phyloP scores from a whole-genome alignment of 495 filamentous ascomycete genomes.

The Glutinoglossum americanum region DNA sequence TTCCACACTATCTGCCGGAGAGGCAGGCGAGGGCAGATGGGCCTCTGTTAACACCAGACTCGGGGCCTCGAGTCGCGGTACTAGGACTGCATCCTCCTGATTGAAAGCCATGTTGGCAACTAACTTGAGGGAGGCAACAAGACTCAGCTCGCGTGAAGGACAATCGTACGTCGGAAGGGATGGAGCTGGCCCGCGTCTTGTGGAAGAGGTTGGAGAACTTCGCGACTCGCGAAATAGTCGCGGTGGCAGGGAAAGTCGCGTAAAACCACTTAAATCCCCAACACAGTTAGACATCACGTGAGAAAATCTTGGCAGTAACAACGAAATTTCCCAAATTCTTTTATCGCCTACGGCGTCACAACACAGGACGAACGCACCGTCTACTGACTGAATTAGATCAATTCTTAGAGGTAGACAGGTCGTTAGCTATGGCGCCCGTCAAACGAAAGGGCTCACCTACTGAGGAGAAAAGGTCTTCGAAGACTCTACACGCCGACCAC shows the following conservation, averaged over 20 bases:
- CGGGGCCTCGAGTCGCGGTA: neutral
- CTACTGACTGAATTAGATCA: neutral
- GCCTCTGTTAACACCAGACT: neutral
- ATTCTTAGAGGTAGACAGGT: neutral
- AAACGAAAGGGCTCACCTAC: slow-evolving; percentile 13
- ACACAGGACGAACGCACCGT: too few species aligned
- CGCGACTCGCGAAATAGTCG: neutral
- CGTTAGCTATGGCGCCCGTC: slow-evolving; percentile 11
- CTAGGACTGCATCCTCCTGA: neutral
- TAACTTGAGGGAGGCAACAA: neutral
- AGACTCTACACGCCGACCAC: neutral
- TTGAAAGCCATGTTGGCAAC: neutral
- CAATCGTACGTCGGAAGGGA: neutral
- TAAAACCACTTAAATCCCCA: neutral
- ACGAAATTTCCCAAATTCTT: neutral
- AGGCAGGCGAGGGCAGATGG: neutral
- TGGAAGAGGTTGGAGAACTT: neutral
- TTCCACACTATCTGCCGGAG: neutral
- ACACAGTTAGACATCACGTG: neutral
- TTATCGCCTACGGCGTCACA: too few species aligned
- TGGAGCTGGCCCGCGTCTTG: neutral
- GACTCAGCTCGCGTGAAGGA: neutral
- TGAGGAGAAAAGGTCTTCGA: slow-evolving; percentile 8
- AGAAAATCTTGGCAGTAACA: neutral
- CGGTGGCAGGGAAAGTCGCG: too few species aligned